Evolutionary conservation across 352 stramenopile species (phyloP).

Genomic region (Globisporangium middletonii): DNA sequence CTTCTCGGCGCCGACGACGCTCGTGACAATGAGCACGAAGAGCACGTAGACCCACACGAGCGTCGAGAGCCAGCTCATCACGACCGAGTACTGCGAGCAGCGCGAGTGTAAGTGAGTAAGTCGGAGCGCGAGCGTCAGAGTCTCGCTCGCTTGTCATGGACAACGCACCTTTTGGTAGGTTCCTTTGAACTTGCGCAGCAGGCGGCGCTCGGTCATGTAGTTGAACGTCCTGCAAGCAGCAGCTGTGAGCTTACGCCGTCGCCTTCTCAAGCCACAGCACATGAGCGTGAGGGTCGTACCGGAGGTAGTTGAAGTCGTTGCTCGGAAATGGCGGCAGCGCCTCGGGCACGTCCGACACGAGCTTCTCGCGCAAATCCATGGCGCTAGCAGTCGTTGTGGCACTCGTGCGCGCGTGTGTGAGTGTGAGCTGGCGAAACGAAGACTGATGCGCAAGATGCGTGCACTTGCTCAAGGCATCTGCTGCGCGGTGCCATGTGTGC

Average conservation of each 20-base stretch:
- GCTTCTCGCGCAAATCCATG: slow-evolving; percentile 15
- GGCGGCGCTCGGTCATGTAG: slow-evolving; percentile 17
- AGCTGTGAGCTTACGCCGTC: not conserved
- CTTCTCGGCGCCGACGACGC: slow-evolving; percentile 13
- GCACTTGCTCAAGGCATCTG: too few relatives aligned
- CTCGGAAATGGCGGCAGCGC: not conserved
- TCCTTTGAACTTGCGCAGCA: slow-evolving; percentile 16
- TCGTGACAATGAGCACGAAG: slow-evolving; percentile 20
- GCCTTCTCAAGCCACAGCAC: not conserved
- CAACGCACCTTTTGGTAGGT: slow-evolving; percentile 13
- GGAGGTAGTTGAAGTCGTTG: slow-evolving; percentile 15
- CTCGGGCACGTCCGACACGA: slow-evolving; percentile 7
- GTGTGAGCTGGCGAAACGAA: too few relatives aligned
- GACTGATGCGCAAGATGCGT: too few relatives aligned
- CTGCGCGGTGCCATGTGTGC: too few relatives aligned
- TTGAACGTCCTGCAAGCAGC: slow-evolving; percentile 11
- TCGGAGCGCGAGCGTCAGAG: not conserved
- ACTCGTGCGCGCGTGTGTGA: too few relatives aligned
- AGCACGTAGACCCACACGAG: slow-evolving; percentile 21
- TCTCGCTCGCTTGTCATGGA: not conserved
- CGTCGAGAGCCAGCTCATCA: slow-evolving; percentile 15
- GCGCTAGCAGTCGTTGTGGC: too few relatives aligned
- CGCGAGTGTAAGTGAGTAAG: not conserved
- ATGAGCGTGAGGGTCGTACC: not conserved
- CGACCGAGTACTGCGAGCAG: slow-evolving; percentile 14